phyloP scores from a whole-genome alignment of 371 early-diverging fungal genomes.

The Mortierella sp. region DNA sequence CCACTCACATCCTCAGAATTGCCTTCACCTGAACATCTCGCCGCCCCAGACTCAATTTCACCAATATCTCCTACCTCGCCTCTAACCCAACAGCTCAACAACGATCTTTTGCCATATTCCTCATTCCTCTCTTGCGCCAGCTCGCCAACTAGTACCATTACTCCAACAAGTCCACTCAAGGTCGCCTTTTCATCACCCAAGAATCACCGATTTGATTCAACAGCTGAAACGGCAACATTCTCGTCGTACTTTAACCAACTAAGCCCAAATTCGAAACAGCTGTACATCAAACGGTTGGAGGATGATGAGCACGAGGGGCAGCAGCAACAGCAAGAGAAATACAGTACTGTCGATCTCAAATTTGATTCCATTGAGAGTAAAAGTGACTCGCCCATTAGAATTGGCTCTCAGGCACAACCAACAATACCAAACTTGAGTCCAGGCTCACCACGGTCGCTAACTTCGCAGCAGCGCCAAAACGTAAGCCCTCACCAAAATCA shows the following conservation, averaged over 20 bases:
- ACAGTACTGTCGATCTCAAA: not conserved
- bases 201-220: constrained; percentile 18
- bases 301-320: constrained; percentile 1
- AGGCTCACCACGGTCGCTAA: not conserved
- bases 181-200: constrained; percentile 23
- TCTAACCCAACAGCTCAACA: not conserved
- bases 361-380: not conserved
- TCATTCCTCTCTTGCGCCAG: not conserved
- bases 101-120: not conserved
- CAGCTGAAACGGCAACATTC: constrained; percentile 9
- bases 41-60: not conserved
- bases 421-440: not conserved
- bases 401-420: constrained; percentile 9
- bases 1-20: constrained; percentile 12
- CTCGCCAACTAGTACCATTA: constrained; percentile 15
- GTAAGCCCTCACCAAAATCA: not conserved
- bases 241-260: constrained; percentile 22
- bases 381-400: constrained; percentile 2
- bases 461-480: not conserved
- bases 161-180: constrained; percentile 27
- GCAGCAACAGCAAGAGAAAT: not conserved
- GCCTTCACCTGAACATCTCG: constrained; percentile 12
- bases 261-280: constrained; percentile 21
- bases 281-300: not conserved
- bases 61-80: not conserved